phyloP scores from a whole-genome alignment of 2,329 filamentous ascomycete genomes.

The Aspergillus glaucus region DNA sequence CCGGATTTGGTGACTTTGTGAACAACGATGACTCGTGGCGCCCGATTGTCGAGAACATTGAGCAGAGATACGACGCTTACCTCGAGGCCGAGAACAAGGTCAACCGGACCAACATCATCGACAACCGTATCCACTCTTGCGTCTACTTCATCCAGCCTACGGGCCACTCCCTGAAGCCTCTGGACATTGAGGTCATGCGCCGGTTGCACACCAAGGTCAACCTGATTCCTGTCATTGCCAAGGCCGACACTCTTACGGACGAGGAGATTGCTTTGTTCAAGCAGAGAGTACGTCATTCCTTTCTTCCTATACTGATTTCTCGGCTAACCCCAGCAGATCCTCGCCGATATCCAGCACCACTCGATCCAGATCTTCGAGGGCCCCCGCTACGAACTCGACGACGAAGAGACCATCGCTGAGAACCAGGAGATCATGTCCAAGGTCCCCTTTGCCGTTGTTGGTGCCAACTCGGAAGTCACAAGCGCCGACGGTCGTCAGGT shows the following conservation, averaged over 20 bases:
- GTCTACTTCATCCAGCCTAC: constrained; percentile 99
- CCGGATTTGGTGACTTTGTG: constrained; percentile 97
- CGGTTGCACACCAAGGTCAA: constrained; percentile 99
- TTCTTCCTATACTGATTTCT: constrained; percentile 18
- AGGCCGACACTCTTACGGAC: constrained; percentile 95
- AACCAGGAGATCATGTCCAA: constrained; percentile 99
- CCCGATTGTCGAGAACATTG: constrained; percentile 98
- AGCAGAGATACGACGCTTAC: constrained; percentile 97
- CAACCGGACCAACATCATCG: constrained; percentile 99
- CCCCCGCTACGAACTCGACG: constrained; percentile 94
- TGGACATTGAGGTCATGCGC: constrained; percentile 99
- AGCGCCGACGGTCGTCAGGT: constrained; percentile 91
- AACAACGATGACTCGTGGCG: constrained; percentile 99
- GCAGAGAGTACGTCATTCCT: constrained; percentile 65
- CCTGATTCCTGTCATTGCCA: constrained; percentile 97
- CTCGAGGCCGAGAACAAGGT: constrained; percentile 99
- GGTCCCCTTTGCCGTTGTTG: constrained; percentile 96
- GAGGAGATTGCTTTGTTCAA: constrained; percentile 95
- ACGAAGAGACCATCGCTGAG: constrained; percentile 98
- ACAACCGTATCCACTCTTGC: constrained; percentile 97
- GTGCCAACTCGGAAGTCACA: constrained; percentile 89
- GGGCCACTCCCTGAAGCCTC: constrained; percentile 93
- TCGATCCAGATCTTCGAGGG: constrained; percentile 99
- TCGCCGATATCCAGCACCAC: constrained; percentile 94
- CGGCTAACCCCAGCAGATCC: constrained; percentile 57